phyloP scores from a whole-genome alignment of 441 rosid genomes.

The Iberis amara region DNA sequence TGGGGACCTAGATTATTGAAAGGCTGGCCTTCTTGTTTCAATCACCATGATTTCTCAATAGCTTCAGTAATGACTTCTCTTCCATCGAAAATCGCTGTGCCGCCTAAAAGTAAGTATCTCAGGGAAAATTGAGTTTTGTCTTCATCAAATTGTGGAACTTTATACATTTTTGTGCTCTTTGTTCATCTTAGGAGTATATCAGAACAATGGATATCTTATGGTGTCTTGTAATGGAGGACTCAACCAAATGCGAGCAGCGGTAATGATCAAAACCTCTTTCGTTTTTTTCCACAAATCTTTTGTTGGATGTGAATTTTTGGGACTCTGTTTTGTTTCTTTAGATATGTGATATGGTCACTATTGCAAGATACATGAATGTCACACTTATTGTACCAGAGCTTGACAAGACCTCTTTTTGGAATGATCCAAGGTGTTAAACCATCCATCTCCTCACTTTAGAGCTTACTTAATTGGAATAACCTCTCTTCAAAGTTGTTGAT shows the following conservation, averaged over 20 bases:
- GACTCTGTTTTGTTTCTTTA: slow-evolving; percentile 22
- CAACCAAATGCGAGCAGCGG: slow-evolving; percentile 99
- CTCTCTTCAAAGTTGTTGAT: neutral
- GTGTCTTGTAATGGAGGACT: slow-evolving; percentile 99
- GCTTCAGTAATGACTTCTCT: slow-evolving; percentile 36
- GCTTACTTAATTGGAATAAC: neutral
- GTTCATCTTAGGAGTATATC: slow-evolving; percentile 61
- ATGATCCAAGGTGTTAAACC: slow-evolving; percentile 67
- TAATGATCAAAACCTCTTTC: slow-evolving; percentile 28
- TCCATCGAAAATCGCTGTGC: slow-evolving; percentile 42
- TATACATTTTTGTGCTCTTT: neutral
- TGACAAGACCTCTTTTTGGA: slow-evolving; percentile 91
- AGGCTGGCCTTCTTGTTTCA: slow-evolving; percentile 79
- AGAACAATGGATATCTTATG: slow-evolving; percentile 95
- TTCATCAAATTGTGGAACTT: neutral
- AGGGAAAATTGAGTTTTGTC: neutral
- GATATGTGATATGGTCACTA: slow-evolving; percentile 95
- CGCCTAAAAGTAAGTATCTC: slow-evolving; percentile 66
- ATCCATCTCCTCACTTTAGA: neutral
- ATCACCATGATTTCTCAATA: slow-evolving; percentile 39
- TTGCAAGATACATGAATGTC: slow-evolving; percentile 77
- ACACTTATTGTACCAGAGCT: slow-evolving; percentile 89
- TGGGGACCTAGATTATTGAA: slow-evolving; percentile 85
- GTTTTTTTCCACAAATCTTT: neutral
- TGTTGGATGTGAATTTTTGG: neutral